These are phyloP conservation scores for Podospora pseudoanserina DNA, from an alignment of 495 filamentous ascomycete genomes.

Conservation along the genomic window DNA sequence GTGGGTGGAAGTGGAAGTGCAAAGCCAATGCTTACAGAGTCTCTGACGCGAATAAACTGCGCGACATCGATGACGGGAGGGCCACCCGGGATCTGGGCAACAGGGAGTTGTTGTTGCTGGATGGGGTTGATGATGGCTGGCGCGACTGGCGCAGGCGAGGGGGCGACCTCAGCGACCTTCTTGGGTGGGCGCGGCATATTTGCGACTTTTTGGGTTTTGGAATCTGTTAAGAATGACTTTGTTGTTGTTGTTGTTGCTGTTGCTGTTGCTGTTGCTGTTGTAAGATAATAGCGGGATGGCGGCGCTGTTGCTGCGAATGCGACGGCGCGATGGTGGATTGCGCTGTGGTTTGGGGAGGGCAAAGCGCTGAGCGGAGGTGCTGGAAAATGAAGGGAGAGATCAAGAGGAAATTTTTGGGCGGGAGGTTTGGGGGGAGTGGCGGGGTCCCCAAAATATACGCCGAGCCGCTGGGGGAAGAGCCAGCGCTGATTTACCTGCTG, in stretches of 20 bases:
- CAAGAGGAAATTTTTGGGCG: constrained; percentile 32
- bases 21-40: constrained; percentile 41
- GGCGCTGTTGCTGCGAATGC: constrained; percentile 20
- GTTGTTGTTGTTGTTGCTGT: constrained; percentile 4
- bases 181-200: constrained; percentile 39
- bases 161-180: constrained; percentile 39
- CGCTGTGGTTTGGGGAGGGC: constrained; percentile 14
- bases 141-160: constrained; percentile 18
- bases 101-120: constrained; percentile 15
- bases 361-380: constrained; percentile 23
- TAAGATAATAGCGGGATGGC: constrained; percentile 17
- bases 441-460: constrained; percentile 36
- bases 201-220: constrained; percentile 17
- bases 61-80: constrained; percentile 44
- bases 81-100: constrained; percentile 17
- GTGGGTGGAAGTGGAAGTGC: constrained; percentile 13
- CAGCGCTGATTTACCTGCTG: constrained; percentile 34
- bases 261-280: too few species aligned
- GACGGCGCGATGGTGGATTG: constrained; percentile 26
- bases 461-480: constrained; percentile 18
- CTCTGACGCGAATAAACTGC: constrained; percentile 48
- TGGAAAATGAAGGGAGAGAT: constrained; percentile 35
- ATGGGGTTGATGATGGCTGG: constrained; percentile 6
- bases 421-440: constrained; percentile 31
- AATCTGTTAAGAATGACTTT: constrained; percentile 13